These are phyloP conservation scores for Yamadazyma dendronema DNA, from an alignment of 1,139 yeast species.

Conservation along the genomic window DNA sequence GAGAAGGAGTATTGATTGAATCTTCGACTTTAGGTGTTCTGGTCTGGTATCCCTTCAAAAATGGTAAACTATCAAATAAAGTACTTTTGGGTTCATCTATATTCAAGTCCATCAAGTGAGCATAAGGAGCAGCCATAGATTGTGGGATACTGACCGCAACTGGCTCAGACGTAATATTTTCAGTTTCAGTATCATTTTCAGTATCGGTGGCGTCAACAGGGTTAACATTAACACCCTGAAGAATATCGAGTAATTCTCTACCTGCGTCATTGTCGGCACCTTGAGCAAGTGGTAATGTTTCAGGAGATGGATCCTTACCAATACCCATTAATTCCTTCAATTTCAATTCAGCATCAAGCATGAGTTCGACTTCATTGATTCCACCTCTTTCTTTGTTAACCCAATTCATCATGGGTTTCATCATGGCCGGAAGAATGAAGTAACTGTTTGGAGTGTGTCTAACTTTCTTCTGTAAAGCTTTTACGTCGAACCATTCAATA, in stretches of 20 bases:
- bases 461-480: slow-evolving; percentile 33
- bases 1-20: slow-evolving; percentile 34
- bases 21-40: slow-evolving; percentile 6
- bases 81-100: slow-evolving; percentile 32
- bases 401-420: slow-evolving; percentile 60
- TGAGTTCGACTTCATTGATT: slow-evolving; percentile 54
- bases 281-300: slow-evolving; percentile 11
- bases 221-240: slow-evolving; percentile 30
- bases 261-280: slow-evolving; percentile 58
- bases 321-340: slow-evolving; percentile 66
- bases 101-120: slow-evolving; percentile 13
- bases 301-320: slow-evolving; percentile 16
- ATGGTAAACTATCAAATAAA: slow-evolving; percentile 22
- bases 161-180: background rate
- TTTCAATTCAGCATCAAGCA: slow-evolving; percentile 57
- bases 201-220: slow-evolving; percentile 17
- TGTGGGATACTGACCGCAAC: slow-evolving; percentile 16
- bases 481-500: slow-evolving; percentile 46
- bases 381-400: slow-evolving; percentile 53
- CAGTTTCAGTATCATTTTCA: slow-evolving; percentile 5
- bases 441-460: slow-evolving; percentile 45
- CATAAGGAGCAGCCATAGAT: slow-evolving; percentile 20
- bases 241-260: slow-evolving; percentile 65
- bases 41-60: slow-evolving; percentile 13
- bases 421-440: slow-evolving; percentile 59